Evolutionary conservation across 805 yeast genomes (phyloP).

Genomic region (Saturnispora gosingensis): DNA sequence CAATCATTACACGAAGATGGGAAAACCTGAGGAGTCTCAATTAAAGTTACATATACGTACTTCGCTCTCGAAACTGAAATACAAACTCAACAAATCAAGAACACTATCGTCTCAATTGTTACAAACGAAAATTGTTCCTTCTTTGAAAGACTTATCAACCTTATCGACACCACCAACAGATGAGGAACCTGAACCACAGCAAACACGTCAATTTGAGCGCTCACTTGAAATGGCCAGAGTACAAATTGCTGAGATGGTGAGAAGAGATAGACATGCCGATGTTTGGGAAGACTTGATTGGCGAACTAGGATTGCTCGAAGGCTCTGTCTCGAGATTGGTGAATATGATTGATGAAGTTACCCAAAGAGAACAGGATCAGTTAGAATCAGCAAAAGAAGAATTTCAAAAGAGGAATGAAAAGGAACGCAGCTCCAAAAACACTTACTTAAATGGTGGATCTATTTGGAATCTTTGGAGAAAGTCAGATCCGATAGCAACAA

Average conservation of each 20-base stretch:
- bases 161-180: neutral
- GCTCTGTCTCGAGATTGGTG: conserved; percentile 4
- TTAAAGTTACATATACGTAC: conserved; percentile 9
- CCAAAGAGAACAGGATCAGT: neutral
- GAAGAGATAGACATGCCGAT: conserved; percentile 12
- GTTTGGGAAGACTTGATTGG: conserved; percentile 16
- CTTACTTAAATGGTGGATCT: neutral
- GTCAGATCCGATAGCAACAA: neutral
- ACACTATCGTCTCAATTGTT: conserved; percentile 7
- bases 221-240: conserved; percentile 9
- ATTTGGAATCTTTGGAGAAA: conserved; percentile 3
- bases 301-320: conserved; percentile 11
- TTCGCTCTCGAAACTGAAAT: conserved; percentile 8
- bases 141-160: neutral
- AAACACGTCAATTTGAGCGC: conserved; percentile 12
- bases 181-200: neutral
- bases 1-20: neutral
- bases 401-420: neutral
- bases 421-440: neutral
- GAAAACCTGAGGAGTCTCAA: conserved; percentile 7
- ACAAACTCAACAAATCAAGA: conserved; percentile 10
- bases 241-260: conserved; percentile 9
- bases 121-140: conserved; percentile 5
- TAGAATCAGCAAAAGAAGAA: neutral
- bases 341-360: conserved; percentile 8